A percentile compares a stretch with the other conserved stretches of the same genome.
Conservation (phyloP, 1,139 yeast genomes). For the Pichia terricola region DNA sequence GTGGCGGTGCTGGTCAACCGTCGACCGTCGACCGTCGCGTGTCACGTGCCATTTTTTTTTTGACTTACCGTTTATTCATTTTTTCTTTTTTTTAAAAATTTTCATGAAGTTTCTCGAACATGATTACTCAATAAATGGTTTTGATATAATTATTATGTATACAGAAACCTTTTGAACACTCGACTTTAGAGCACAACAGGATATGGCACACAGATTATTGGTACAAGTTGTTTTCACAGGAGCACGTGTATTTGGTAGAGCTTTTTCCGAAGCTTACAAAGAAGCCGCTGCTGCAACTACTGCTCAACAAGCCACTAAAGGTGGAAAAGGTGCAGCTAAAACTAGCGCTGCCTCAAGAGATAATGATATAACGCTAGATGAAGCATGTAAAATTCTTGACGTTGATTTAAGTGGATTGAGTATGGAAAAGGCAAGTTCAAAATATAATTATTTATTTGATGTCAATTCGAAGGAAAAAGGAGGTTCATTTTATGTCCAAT, state of each 20-base stretch:
- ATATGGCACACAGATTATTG: conserved; percentile 78
- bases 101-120: too few species aligned
- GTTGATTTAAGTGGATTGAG: conserved; percentile 50
- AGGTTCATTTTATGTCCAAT: conserved; percentile 85
- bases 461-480: conserved; percentile 90
- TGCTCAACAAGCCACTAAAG: conserved; percentile 38
- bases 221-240: conserved; percentile 90
- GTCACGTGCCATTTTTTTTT: too few species aligned
- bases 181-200: not conserved
- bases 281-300: conserved; percentile 90
- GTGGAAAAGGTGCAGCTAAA: conserved; percentile 37
- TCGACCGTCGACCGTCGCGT: too few species aligned
- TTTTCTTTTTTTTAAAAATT: too few species aligned
- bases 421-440: conserved; percentile 56
- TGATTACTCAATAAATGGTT: too few species aligned
- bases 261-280: conserved; percentile 92
- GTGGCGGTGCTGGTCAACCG: too few species aligned
- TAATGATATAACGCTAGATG: conserved; percentile 79
- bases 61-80: too few species aligned
- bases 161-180: too few species aligned
- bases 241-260: conserved; percentile 90
- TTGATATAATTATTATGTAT: too few species aligned
- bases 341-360: conserved; percentile 35
- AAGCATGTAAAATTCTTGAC: conserved; percentile 85
- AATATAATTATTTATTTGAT: conserved; percentile 75